A percentile compares a stretch with the other conserved stretches of the same genome.
These are phyloP conservation scores for Musa schizocarpa DNA, from an alignment of 176 grass and related monocot genomes.

Conservation along the genomic window DNA sequence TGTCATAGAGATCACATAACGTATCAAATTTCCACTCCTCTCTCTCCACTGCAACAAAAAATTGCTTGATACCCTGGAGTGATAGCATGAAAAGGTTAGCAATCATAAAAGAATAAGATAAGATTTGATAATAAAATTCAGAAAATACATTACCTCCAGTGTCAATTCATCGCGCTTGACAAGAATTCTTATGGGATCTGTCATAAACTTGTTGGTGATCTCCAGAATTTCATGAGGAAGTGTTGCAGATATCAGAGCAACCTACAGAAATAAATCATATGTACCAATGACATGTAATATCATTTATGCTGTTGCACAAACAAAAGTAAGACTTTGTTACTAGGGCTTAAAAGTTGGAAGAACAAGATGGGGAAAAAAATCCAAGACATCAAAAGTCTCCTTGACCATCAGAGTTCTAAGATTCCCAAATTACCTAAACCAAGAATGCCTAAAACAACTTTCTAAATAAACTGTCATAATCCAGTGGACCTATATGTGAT, in stretches of 20 bases:
- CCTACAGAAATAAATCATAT: slow-evolving; percentile 33
- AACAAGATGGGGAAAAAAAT: not conserved
- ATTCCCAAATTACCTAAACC: too few relatives aligned
- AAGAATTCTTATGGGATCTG: slow-evolving; percentile 78
- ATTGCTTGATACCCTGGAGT: slow-evolving; percentile 85
- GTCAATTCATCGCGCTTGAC: slow-evolving; percentile 99
- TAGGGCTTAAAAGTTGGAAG: not conserved
- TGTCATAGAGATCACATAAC: slow-evolving; percentile 93
- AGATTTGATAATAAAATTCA: not conserved
- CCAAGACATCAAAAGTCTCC: too few relatives aligned
- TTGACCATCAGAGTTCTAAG: too few relatives aligned
- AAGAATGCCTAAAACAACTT: too few relatives aligned
- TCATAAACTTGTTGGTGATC: slow-evolving; percentile 96
- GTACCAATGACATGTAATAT: not conserved
- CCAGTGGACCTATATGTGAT: too few relatives aligned
- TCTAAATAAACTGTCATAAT: too few relatives aligned
- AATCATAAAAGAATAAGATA: slow-evolving; percentile 1
- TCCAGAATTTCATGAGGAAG: slow-evolving; percentile 88
- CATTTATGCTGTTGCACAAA: not conserved
- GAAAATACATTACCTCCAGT: slow-evolving; percentile 57
- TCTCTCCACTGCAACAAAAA: slow-evolving; percentile 93
- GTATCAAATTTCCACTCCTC: slow-evolving; percentile 99
- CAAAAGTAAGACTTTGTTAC: not conserved
- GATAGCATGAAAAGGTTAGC: slow-evolving; percentile 1
- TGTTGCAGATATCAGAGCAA: slow-evolving; percentile 69